Base-by-base conservation (phyloP, 2,329 filamentous ascomycete species). In the Microdochium paspali region DNA sequence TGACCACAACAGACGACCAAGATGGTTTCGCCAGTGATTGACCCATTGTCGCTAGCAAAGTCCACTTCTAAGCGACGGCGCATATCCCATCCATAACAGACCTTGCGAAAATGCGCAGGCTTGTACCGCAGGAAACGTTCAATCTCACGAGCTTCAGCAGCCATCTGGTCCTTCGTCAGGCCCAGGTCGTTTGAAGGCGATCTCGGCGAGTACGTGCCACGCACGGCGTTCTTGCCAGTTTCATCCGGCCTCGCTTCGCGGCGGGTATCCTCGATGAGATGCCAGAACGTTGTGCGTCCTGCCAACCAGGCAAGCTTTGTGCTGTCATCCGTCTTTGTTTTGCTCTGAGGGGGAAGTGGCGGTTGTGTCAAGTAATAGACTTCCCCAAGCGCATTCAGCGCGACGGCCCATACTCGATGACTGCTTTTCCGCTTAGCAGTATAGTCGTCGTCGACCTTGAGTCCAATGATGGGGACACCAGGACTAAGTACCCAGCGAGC, bases 21-120 rank as follows among this genome's bases (percentile, higher is more conserved):
- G 32, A 95, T 70, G 15, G 74, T 76, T 64, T 96, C 91, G 20
- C 90, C 90, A 24, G 82, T 84, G 44, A 82, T 79, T 47, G 79
- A 71, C n/a, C 80, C 79, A 65, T 93, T 86, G 54, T 90, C 87
- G 20, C 80, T 82, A 35, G 85, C 85, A 66, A 96, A 97, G 60
- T 98, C 93, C 2, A 95, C 88, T 57, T 93, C 85, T 2, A 97
- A 70, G 51, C 73, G 82, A 50, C 90, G 80, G 46, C 82, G 82
- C 90, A 97, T 97, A 58, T 97, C 87, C 91, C 93, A 97, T 2
- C 86, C 85, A 49, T 85, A 70, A 58, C 87, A 97, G 1, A 80
- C 72, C 57, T 82, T 84, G 21, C 84, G 81, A 62, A 95, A 95
- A 55, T 94, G 80, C 35, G 80, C 77, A 3, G 91, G 90, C 54